These are phyloP conservation scores for Iris pallida DNA, from an alignment of 116 monocot species.

Conservation along the genomic window DNA sequence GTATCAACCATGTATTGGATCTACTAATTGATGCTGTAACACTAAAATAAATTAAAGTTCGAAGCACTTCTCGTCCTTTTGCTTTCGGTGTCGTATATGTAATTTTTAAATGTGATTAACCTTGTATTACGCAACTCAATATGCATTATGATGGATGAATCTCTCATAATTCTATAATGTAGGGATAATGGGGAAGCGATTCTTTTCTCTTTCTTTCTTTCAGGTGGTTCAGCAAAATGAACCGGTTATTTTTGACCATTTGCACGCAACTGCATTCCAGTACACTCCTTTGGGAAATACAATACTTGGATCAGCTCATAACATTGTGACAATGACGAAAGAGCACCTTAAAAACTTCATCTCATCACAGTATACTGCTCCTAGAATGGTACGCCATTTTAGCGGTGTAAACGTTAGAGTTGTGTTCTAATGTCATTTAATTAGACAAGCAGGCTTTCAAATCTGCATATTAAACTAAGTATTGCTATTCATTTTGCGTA, in stretches of 20 bases:
- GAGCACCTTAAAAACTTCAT: conserved; percentile 84
- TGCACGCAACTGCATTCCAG: conserved; percentile 98
- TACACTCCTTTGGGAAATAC: conserved; percentile 85
- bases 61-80: too few species aligned
- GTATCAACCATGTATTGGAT: too few species aligned
- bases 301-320: conserved; percentile 77
- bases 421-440: background rate
- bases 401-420: too few species aligned
- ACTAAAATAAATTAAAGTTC: too few species aligned
- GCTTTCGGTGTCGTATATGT: too few species aligned
- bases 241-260: conserved; percentile 95
- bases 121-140: too few species aligned
- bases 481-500: background rate
- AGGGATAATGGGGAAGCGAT: background rate
- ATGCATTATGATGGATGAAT: too few species aligned
- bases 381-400: conserved; percentile 60
- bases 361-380: conserved; percentile 83
- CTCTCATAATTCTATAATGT: too few species aligned
- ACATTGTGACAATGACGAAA: conserved; percentile 74
- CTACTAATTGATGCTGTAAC: too few species aligned
- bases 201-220: conserved; percentile 1
- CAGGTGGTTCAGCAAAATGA: conserved; percentile 89
- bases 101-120: too few species aligned
- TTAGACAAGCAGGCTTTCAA: background rate
- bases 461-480: background rate